These are phyloP conservation scores for Pichia sp. DNA, from an alignment of 1,139 yeast species.

Conservation along the genomic window DNA sequence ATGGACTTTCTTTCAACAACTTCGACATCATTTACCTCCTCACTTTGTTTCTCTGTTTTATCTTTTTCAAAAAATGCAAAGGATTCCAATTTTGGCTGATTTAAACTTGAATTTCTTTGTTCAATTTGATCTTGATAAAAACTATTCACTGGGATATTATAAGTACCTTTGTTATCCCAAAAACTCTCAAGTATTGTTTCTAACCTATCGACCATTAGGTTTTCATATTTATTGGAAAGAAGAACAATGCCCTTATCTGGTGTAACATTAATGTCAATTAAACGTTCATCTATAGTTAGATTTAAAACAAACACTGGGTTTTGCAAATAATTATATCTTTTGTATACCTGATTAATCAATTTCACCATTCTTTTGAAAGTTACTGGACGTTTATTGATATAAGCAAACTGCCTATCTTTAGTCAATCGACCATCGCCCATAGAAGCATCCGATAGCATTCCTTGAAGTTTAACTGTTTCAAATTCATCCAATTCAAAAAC, in stretches of 20 bases:
- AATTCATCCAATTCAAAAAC: slow-evolving; percentile 13
- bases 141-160: slow-evolving; percentile 35
- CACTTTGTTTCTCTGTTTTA: neutral
- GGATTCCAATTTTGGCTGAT: slow-evolving; percentile 15
- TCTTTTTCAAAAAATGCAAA: slow-evolving; percentile 8
- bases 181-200: slow-evolving; percentile 37
- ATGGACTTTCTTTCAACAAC: slow-evolving; percentile 4
- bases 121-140: slow-evolving; percentile 8
- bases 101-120: slow-evolving; percentile 7
- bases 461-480: slow-evolving; percentile 39
- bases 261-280: slow-evolving; percentile 76
- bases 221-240: slow-evolving; percentile 53
- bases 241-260: slow-evolving; percentile 81
- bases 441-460: slow-evolving; percentile 67
- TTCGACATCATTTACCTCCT: neutral
- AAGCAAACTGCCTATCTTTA: slow-evolving; percentile 69
- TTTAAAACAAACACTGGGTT: slow-evolving; percentile 68
- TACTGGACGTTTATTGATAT: slow-evolving; percentile 73
- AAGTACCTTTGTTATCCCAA: slow-evolving; percentile 40
- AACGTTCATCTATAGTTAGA: slow-evolving; percentile 44
- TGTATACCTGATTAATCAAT: slow-evolving; percentile 67
- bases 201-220: slow-evolving; percentile 46
- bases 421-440: slow-evolving; percentile 71
- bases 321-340: slow-evolving; percentile 64
- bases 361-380: slow-evolving; percentile 49